A percentile compares a stretch with the other conserved stretches of the same genome.
These are phyloP conservation scores for Clarireedia monteithiana DNA, from an alignment of 2,329 filamentous ascomycete species.

Conservation along the genomic window DNA sequence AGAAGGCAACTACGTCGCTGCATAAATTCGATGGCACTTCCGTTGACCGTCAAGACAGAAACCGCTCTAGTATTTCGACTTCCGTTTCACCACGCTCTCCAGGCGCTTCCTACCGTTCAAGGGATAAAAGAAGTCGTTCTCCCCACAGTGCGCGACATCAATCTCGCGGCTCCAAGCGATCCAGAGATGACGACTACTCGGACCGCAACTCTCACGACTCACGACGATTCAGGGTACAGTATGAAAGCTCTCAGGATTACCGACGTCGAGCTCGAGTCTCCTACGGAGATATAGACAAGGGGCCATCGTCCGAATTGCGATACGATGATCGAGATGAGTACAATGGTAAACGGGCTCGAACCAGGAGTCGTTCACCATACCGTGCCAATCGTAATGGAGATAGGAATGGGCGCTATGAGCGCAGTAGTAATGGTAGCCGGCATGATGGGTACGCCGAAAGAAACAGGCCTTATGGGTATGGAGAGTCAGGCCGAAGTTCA, in stretches of 20 bases:
- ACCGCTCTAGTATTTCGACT: constrained; percentile 36
- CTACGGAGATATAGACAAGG: constrained; percentile 50
- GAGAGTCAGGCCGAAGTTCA: constrained; percentile 40
- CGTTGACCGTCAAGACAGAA: constrained; percentile 92
- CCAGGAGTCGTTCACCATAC: constrained; percentile 42
- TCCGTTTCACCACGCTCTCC: constrained; percentile 27
- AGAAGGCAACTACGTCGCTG: constrained; percentile 93
- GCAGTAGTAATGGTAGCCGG: constrained; percentile 17
- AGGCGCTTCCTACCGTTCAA: constrained; percentile 36
- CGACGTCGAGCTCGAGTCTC: constrained; percentile 40
- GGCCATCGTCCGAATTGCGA: constrained; percentile 27
- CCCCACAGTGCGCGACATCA: constrained; percentile 35
- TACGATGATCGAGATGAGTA: constrained; percentile 45
- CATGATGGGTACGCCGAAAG: constrained; percentile 14
- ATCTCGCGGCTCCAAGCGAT: constrained; percentile 55
- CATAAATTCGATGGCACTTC: constrained; percentile 65
- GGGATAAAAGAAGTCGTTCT: constrained; percentile 46
- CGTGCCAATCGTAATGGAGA: constrained; percentile 29
- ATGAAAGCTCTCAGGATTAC: constrained; percentile 47
- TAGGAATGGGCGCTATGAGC: constrained; percentile 16
- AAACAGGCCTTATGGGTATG: constrained; percentile 25
- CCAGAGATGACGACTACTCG: constrained; percentile 53
- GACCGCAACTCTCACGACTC: constrained; percentile 43
- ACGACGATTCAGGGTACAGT: constrained; percentile 52
- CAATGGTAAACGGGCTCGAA: constrained; percentile 46